Evolutionary conservation across 495 filamentous ascomycete genomes (phyloP).

Genomic region (Podospora appendiculata): DNA sequence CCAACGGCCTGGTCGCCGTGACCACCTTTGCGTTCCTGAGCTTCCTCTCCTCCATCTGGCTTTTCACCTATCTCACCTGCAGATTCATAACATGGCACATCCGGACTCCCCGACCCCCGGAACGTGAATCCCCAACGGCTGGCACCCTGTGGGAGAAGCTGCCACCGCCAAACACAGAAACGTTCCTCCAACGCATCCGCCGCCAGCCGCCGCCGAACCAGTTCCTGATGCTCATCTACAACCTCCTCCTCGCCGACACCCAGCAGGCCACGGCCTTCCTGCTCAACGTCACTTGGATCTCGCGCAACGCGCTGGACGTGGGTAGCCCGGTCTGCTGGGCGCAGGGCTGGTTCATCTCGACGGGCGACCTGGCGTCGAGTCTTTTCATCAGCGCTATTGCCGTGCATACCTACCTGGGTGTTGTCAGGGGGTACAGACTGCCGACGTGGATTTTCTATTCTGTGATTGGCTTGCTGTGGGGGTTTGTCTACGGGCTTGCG

Average conservation of each 20-base stretch:
- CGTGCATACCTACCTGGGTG: slow-evolving; percentile 58
- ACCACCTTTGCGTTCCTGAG: slow-evolving; percentile 52
- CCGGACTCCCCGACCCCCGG: slow-evolving; percentile 5
- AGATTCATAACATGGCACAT: slow-evolving; percentile 49
- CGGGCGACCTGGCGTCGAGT: slow-evolving; percentile 61
- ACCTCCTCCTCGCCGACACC: slow-evolving; percentile 65
- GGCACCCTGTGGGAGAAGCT: neutral
- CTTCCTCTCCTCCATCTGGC: slow-evolving; percentile 43
- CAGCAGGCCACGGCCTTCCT: slow-evolving; percentile 65
- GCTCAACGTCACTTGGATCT: slow-evolving; percentile 55
- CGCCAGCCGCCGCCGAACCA: slow-evolving; percentile 48
- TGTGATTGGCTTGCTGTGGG: slow-evolving; percentile 46
- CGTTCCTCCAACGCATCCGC: slow-evolving; percentile 6
- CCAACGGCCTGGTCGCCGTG: slow-evolving; percentile 46
- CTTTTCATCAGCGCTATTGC: slow-evolving; percentile 64
- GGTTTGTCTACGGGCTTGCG: slow-evolving; percentile 49
- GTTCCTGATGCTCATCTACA: slow-evolving; percentile 66
- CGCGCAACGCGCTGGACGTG: slow-evolving; percentile 45
- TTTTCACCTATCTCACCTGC: slow-evolving; percentile 51
- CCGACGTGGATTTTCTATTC: slow-evolving; percentile 44
- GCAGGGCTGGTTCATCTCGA: slow-evolving; percentile 65
- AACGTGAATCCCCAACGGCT: slow-evolving; percentile 11
- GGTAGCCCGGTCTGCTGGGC: slow-evolving; percentile 53
- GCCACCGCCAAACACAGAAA: neutral
- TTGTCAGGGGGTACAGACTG: slow-evolving; percentile 50